These are phyloP conservation scores for Russula earlei DNA, from an alignment of 768 basidiomycete species.

Conservation along the genomic window DNA sequence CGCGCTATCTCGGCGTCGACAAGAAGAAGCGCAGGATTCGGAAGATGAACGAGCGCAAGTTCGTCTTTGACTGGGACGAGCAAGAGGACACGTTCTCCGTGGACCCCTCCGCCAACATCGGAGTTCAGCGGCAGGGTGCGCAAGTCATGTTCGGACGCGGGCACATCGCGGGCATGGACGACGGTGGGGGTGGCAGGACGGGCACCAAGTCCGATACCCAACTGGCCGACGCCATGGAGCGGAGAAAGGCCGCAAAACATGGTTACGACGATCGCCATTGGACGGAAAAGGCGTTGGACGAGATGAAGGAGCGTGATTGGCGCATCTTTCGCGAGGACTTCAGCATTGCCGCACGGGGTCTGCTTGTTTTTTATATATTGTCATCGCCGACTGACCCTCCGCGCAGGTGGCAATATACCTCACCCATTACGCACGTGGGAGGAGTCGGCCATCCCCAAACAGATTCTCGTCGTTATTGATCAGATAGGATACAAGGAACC, in stretches of 20 bases:
- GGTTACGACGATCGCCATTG: constrained; percentile 94
- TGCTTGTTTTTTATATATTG: constrained; percentile 7
- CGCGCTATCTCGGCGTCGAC: constrained; percentile 89
- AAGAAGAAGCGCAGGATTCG: constrained; percentile 92
- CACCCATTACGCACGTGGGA: constrained; percentile 88
- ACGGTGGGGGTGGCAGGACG: constrained; percentile 38
- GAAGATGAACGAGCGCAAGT: constrained; percentile 93
- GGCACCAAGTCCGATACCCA: constrained; percentile 33
- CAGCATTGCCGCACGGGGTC: constrained; percentile 87
- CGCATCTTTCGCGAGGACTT: constrained; percentile 98
- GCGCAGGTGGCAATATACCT: constrained; percentile 80
- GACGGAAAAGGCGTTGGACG: constrained; percentile 85
- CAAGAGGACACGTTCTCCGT: constrained; percentile 87
- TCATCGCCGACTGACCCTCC: neutral
- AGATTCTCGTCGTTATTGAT: constrained; percentile 77
- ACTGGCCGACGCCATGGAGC: constrained; percentile 74
- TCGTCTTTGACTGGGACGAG: constrained; percentile 99
- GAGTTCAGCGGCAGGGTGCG: constrained; percentile 66
- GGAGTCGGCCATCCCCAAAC: constrained; percentile 74
- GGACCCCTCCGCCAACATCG: constrained; percentile 64
- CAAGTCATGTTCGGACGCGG: constrained; percentile 87
- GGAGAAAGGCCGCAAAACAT: constrained; percentile 68
- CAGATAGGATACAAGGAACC: constrained; percentile 95
- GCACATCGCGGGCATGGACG: constrained; percentile 80
- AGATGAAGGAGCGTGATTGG: constrained; percentile 99